Evolutionary conservation across 306 rosid genomes (phyloP).

Genomic region (Vigna angularis): DNA sequence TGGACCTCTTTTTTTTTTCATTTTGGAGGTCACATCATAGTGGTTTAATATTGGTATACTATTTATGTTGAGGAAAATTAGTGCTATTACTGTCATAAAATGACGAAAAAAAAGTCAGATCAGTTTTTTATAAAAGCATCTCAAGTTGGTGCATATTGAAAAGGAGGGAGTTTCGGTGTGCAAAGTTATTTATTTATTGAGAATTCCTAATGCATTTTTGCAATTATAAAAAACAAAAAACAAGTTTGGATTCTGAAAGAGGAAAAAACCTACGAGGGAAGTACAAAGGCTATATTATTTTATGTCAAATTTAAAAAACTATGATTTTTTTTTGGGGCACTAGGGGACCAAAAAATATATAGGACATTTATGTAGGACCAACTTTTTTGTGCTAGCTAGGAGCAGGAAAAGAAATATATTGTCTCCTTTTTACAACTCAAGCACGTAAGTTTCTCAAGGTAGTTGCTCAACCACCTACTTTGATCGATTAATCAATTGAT

Average conservation of each 20-base stretch:
- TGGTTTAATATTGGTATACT: neutral
- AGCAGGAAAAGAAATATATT: neutral
- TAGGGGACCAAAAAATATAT: neutral
- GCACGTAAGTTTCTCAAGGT: neutral
- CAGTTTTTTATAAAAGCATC: neutral
- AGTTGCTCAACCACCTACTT: constrained; percentile 4
- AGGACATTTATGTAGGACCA: neutral
- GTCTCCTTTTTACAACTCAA: neutral
- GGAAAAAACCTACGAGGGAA: neutral
- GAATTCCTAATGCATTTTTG: neutral
- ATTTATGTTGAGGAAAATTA: neutral
- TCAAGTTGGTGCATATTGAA: constrained; percentile 16
- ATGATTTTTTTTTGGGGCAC: neutral
- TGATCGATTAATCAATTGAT: neutral
- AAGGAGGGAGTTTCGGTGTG: neutral
- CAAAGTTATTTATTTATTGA: neutral
- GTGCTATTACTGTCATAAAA: constrained; percentile 6
- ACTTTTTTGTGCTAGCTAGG: neutral
- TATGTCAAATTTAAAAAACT: neutral
- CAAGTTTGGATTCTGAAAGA: neutral
- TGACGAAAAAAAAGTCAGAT: neutral
- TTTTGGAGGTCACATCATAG: constrained; percentile 1
- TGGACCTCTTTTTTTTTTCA: constrained; percentile 10
- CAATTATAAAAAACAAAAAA: neutral
- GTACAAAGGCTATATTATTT: constrained; percentile 21